phyloP scores from a whole-genome alignment of 1,284 basidiomycete species.

The Cryptococcus maquisensis region DNA sequence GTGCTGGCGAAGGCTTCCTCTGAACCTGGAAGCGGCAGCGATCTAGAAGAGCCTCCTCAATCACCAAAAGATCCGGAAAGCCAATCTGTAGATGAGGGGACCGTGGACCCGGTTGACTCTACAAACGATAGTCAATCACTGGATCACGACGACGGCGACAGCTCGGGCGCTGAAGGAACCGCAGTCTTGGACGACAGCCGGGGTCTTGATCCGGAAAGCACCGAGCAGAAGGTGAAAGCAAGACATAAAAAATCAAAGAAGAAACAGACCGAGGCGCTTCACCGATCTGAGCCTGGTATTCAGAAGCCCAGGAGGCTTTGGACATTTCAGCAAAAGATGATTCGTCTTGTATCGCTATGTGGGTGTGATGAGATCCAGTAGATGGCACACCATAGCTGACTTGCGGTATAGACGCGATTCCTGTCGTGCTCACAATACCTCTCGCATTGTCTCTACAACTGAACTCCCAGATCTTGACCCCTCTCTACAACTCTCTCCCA shows the following conservation, averaged over 20 bases:
- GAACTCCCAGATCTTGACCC: constrained; percentile 20
- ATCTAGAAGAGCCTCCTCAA: neutral
- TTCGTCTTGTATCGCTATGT: constrained; percentile 20
- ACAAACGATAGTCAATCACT: too few species aligned
- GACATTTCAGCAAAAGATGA: constrained; percentile 17
- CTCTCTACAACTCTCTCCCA: constrained; percentile 30
- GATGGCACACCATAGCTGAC: neutral
- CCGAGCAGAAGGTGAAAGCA: too few species aligned
- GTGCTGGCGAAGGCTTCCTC: neutral
- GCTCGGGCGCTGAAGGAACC: too few species aligned
- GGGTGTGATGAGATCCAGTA: neutral
- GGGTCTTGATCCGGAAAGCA: too few species aligned
- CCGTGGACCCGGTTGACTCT: too few species aligned
- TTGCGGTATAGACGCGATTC: constrained; percentile 19
- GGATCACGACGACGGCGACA: too few species aligned
- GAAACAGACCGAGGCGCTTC: neutral
- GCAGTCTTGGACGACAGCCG: too few species aligned
- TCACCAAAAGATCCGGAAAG: neutral
- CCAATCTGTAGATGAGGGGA: too few species aligned
- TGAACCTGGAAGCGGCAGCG: neutral
- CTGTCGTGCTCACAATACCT: constrained; percentile 17
- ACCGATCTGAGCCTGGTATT: neutral
- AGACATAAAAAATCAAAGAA: neutral
- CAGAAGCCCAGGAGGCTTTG: neutral
- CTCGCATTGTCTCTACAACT: constrained; percentile 23